Evolutionary conservation across 305 asterid genomes (phyloP).

Genomic region (Rubia peregrina): DNA sequence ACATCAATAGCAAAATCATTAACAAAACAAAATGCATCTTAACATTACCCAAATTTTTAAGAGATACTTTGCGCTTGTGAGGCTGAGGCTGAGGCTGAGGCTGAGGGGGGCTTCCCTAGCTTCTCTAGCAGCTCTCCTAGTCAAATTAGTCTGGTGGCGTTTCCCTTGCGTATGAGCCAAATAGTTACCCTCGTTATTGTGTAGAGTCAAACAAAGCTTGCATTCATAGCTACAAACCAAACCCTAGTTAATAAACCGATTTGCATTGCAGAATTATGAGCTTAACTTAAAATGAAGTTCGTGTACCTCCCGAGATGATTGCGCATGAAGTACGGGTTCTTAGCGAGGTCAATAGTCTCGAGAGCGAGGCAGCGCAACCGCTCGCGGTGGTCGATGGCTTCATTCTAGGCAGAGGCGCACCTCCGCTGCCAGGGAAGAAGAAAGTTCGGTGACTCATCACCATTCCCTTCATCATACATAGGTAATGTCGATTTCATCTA

Average conservation of each 20-base stretch:
- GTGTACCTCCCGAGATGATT: slow-evolving; percentile 83
- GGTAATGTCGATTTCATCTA: no score
- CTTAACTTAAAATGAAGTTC: background rate
- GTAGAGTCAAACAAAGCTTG: slow-evolving; percentile 86
- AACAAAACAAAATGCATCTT: background rate
- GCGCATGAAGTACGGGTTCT: slow-evolving; percentile 97
- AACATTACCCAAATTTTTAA: slow-evolving; percentile 53
- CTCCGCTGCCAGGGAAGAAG: slow-evolving; percentile 73
- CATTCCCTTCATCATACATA: no score
- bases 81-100: slow-evolving; percentile 99
- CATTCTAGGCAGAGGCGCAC: slow-evolving; percentile 93
- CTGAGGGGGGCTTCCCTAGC: slow-evolving; percentile 92
- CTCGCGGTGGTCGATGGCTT: slow-evolving; percentile 92
- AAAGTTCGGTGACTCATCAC: no score
- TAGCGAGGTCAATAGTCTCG: slow-evolving; percentile 87
- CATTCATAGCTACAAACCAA: slow-evolving; percentile 61
- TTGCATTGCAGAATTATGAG: background rate
- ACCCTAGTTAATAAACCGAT: background rate
- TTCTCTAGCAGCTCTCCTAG: slow-evolving; percentile 97
- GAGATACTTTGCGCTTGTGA: slow-evolving; percentile 72
- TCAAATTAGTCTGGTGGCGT: slow-evolving; percentile 96
- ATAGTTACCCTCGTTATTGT: slow-evolving; percentile 96
- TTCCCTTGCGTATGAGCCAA: slow-evolving; percentile 97
- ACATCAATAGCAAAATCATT: background rate
- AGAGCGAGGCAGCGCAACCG: slow-evolving; percentile 83